Evolutionary conservation across 164 flowering plant genomes (phyloP), one percentile per base, ranked within the genome.

Genomic region (Aristolochia contorta): DNA sequence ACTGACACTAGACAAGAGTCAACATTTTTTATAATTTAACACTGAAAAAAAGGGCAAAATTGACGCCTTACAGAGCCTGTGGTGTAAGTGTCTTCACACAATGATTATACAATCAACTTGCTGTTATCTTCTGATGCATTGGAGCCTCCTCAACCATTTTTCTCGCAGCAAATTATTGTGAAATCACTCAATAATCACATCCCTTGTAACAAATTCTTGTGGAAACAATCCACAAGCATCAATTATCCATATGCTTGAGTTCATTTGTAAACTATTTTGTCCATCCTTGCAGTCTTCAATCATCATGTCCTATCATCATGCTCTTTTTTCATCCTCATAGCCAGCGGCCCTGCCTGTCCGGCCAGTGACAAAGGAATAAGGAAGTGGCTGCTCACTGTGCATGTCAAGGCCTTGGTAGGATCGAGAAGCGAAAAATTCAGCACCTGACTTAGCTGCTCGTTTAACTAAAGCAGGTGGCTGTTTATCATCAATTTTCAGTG

Each of bases 341-440:
- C 91, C 89, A 9, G 90, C 79, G 30, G 98, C 96, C 74, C 72
- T 92, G 37, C 98, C 98, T 46, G 84, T 77, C 78, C 87, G 75
- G 4, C 96, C 98, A 24, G 74, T 67, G 30, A 80, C 47, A 68
- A 71, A 73, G 45, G 83, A 66, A 60, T 68, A 75, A 2, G 96
- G 82, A 21, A 32, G 37, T 25, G 81, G 55, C 46, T 67, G 60
- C 23, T 71, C 69, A 47, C 53, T 33, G 22, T 72, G 70, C 59
- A 89, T 74, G 4, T 89, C 96, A 47, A 92, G 87, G 63, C 98
- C 98, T 10, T 79, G 95, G 67, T 79, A 89, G 8, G 96, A 77
- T 61, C 98, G 78, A 12, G 74, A 16, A 2, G 80, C 79, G 23
- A 85, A 78, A 68, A 70, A 89, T 64, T 89, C 96, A 22, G 87